Evolutionary conservation across 1,284 basidiomycete genomes (phyloP), one percentile per base, ranked within the genome.

Genomic region (Sparassis latifolia): DNA sequence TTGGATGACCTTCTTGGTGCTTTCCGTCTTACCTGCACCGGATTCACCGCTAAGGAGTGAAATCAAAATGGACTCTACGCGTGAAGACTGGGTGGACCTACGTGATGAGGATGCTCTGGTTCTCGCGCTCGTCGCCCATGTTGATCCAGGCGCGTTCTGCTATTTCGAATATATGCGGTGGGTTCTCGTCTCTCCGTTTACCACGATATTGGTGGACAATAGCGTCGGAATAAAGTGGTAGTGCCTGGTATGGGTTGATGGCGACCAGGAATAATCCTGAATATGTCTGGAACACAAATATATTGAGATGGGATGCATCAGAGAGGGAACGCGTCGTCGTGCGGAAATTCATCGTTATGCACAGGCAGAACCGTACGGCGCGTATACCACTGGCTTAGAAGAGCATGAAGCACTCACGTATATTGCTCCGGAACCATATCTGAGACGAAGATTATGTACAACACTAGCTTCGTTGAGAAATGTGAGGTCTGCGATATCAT

Each of bases 1-100:
- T 68, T 99, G 97, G 52, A 99, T 99, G 62, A 99, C 96, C 66
- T 98, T 98, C 79, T 99, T 99, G 10, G 97, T 99, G 71, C 96
- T 99, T 68, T 99, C 97, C 1, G 97, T 99, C 77, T 99, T 99
- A 43, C 97, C 97, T 1, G 97, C 97, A 41, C 97, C 97, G 2
- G 97, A 99, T 76, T 99, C 97, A 50, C 97, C 97, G 3, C 92
- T 96, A 61, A 5, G 33, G 12, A 30, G 20, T 20, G 2, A 10
- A 28, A 32, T 47, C 39, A 35, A 5, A 3, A 3, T 5, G n/a
- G 2, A n/a, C 27, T 37, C 33, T 32, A 5, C 29, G 38, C 1
- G 30, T 28, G n/a, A 10, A 29, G 30, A n/a, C 4, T 20, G 20
- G 20, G 20, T 20, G 7, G 12, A 79, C 90, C 40, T 69, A 94